Evolutionary conservation across 352 stramenopile species (phyloP).

Genomic region (Globisporangium parvum): DNA sequence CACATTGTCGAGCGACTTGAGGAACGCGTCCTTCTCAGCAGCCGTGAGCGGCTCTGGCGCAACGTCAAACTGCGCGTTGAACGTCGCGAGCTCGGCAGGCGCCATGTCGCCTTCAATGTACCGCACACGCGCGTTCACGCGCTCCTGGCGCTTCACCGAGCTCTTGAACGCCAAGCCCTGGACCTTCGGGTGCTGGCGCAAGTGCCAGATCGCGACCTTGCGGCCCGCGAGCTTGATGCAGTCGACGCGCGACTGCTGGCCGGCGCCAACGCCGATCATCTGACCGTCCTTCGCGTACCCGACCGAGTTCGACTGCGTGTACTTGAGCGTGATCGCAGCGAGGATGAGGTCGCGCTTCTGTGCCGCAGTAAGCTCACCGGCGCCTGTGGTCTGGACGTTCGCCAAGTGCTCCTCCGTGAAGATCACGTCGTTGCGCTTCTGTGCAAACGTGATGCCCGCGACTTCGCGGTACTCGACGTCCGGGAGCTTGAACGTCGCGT

Average conservation of each 20-base stretch:
- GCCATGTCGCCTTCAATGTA: slow-evolving; percentile 99
- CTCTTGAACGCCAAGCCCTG: slow-evolving; percentile 95
- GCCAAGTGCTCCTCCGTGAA: slow-evolving; percentile 92
- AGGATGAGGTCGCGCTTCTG: slow-evolving; percentile 97
- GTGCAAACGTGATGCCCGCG: slow-evolving; percentile 96
- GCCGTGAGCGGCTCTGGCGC: slow-evolving; percentile 92
- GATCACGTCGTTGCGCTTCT: slow-evolving; percentile 97
- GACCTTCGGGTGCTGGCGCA: slow-evolving; percentile 97
- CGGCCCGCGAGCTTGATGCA: slow-evolving; percentile 98
- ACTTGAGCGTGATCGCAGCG: slow-evolving; percentile 99
- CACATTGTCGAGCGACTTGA: slow-evolving; percentile 86
- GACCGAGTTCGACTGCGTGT: slow-evolving; percentile 99
- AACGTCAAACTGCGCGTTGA: slow-evolving; percentile 94
- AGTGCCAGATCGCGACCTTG: slow-evolving; percentile 98
- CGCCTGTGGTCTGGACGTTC: slow-evolving; percentile 89
- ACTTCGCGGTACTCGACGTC: slow-evolving; percentile 97
- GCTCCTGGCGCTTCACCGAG: slow-evolving; percentile 97
- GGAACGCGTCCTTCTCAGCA: slow-evolving; percentile 94
- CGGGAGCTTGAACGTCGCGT: slow-evolving; percentile 89
- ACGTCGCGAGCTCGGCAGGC: slow-evolving; percentile 91
- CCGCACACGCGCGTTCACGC: slow-evolving; percentile 98
- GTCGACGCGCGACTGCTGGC: slow-evolving; percentile 98
- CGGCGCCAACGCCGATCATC: slow-evolving; percentile 99
- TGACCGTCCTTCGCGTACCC: slow-evolving; percentile 98
- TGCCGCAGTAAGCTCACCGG: slow-evolving; percentile 79